Percentiles rank a stretch among this genome's conserved stretches.
Evolutionary conservation across 495 filamentous ascomycete species (phyloP).

Genomic region (Penicillium fimorum): DNA sequence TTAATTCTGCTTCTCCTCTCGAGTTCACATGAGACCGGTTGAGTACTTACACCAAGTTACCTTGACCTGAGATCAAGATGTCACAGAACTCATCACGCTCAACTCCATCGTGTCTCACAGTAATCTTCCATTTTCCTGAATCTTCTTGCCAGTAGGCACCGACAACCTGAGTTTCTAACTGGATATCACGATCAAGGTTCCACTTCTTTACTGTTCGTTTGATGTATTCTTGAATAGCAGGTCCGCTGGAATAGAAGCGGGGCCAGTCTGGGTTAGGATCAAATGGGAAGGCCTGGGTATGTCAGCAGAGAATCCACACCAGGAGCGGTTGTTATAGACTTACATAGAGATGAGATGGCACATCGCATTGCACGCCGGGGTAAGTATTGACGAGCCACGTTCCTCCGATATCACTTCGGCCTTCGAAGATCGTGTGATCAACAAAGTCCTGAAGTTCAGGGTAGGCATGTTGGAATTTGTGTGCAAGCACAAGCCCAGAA

Average conservation of each 20-base stretch:
- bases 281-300: conserved; percentile 44
- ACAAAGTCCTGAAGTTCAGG: conserved; percentile 44
- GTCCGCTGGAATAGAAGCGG: conserved; percentile 53
- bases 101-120: conserved; percentile 21
- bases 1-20: conserved; percentile 1
- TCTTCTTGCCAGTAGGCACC: conserved; percentile 49
- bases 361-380: conserved; percentile 55
- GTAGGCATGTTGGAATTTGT: conserved; percentile 32
- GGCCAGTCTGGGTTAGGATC: conserved; percentile 60
- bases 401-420: conserved; percentile 45
- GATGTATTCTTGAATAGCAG: conserved; percentile 60
- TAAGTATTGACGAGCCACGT: conserved; percentile 55
- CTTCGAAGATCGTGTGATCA: conserved; percentile 50
- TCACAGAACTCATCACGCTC: conserved; percentile 43
- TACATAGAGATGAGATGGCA: conserved; percentile 53
- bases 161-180: conserved; percentile 44
- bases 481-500: conserved; percentile 46
- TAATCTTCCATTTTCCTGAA: conserved; percentile 32
- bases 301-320: not conserved
- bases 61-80: conserved; percentile 39
- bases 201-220: conserved; percentile 51
- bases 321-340: too few relatives aligned
- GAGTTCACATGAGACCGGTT: not conserved
- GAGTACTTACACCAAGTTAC: conserved; percentile 23
- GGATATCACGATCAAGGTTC: conserved; percentile 49